phyloP scores from a whole-genome alignment of 306 rosid species.

The Alnus glutinosa region DNA sequence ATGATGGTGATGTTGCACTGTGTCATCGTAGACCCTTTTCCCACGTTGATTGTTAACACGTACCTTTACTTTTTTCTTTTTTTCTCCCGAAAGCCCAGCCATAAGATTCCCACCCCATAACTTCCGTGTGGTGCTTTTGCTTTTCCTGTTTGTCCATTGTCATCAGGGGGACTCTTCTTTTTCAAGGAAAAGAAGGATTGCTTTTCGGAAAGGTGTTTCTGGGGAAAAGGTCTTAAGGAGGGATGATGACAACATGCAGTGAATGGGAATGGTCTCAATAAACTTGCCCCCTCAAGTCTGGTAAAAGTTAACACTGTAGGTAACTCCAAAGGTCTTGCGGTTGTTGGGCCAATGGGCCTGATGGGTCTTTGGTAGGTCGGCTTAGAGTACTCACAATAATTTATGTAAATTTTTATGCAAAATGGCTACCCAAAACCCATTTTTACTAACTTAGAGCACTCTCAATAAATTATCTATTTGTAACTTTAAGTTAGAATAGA shows the following conservation, averaged over 20 bases:
- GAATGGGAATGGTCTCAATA: background rate
- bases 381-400: too few species aligned
- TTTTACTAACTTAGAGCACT: too few species aligned
- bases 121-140: slow-evolving; percentile 38
- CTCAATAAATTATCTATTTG: too few species aligned
- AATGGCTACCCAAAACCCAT: too few species aligned
- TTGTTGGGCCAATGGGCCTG: too few species aligned
- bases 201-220: background rate
- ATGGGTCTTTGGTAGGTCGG: too few species aligned
- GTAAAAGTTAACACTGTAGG: too few species aligned
- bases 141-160: slow-evolving; percentile 35
- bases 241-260: slow-evolving; percentile 12
- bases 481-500: too few species aligned
- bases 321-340: too few species aligned
- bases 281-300: too few species aligned
- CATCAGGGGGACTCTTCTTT: slow-evolving; percentile 29
- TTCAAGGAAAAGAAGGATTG: slow-evolving; percentile 33
- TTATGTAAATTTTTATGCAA: too few species aligned
- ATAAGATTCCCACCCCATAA: slow-evolving; percentile 30
- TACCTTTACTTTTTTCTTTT: background rate
- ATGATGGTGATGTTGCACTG: slow-evolving; percentile 24
- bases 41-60: slow-evolving; percentile 23
- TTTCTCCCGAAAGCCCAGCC: slow-evolving; percentile 23
- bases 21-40: slow-evolving; percentile 38
- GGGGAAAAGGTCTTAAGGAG: background rate